phyloP scores from a whole-genome alignment of 352 stramenopile genomes.

The Pythium dissimile region DNA sequence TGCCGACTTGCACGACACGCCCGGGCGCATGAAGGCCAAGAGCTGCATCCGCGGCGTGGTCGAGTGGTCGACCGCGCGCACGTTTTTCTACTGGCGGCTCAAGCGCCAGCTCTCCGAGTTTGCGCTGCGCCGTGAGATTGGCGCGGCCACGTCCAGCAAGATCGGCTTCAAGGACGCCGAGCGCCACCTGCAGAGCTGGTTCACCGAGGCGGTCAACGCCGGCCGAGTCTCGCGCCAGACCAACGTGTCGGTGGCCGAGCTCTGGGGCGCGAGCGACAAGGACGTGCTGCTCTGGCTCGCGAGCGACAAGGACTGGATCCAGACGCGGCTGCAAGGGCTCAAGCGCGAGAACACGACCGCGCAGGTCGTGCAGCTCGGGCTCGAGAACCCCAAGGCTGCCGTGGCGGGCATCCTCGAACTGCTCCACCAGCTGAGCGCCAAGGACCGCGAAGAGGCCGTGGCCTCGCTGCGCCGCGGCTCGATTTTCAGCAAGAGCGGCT shows the following conservation, averaged over 20 bases:
- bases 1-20: slow-evolving; percentile 99
- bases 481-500: slow-evolving; percentile 82
- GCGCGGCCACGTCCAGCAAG: slow-evolving; percentile 29
- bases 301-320: slow-evolving; percentile 78
- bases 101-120: slow-evolving; percentile 98
- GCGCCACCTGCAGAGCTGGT: slow-evolving; percentile 74
- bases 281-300: slow-evolving; percentile 78
- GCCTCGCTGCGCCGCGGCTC: slow-evolving; percentile 74
- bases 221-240: slow-evolving; percentile 59
- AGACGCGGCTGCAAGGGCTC: slow-evolving; percentile 49
- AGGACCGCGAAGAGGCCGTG: slow-evolving; percentile 83
- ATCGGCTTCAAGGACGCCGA: slow-evolving; percentile 53
- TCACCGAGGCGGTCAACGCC: slow-evolving; percentile 76
- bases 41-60: slow-evolving; percentile 97
- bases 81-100: slow-evolving; percentile 99
- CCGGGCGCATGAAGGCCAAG: slow-evolving; percentile 99
- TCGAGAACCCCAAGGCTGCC: slow-evolving; percentile 78
- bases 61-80: slow-evolving; percentile 92
- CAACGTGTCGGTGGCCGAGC: slow-evolving; percentile 60
- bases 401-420: slow-evolving; percentile 83
- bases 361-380: slow-evolving; percentile 74
- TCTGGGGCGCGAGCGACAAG: slow-evolving; percentile 70
- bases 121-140: slow-evolving; percentile 71
- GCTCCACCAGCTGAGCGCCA: slow-evolving; percentile 76
- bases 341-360: slow-evolving; percentile 64